Percentiles rank a stretch among this genome's conserved stretches.
phyloP scores from a whole-genome alignment of 352 stramenopile species.

The Globisporangium iwayamae region DNA sequence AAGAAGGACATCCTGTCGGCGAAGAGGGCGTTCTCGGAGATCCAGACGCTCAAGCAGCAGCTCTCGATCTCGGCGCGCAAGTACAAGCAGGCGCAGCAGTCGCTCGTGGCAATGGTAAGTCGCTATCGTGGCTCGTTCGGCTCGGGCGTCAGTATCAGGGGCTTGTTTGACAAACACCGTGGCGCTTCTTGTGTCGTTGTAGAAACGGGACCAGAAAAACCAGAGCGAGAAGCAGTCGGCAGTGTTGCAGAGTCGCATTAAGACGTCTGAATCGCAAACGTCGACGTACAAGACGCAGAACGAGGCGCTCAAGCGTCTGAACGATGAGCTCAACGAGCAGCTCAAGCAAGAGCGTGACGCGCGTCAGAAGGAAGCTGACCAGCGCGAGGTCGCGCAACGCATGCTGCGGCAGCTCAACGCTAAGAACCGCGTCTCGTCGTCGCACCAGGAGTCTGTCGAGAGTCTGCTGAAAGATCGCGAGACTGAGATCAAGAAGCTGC shows the following conservation, averaged over 20 bases:
- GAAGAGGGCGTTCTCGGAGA: constrained; percentile 93
- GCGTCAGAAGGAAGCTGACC: constrained; percentile 57
- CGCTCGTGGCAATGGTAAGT: constrained; percentile 88
- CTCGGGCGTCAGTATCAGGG: constrained; percentile 2
- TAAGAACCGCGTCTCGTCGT: constrained; percentile 62
- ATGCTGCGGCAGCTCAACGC: constrained; percentile 61
- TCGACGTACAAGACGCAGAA: constrained; percentile 57
- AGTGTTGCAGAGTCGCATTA: constrained; percentile 73
- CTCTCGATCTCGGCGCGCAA: constrained; percentile 85
- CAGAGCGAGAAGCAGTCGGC: constrained; percentile 88
- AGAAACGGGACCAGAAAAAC: constrained; percentile 92
- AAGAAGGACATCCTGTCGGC: constrained; percentile 85
- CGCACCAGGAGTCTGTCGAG: constrained; percentile 65
- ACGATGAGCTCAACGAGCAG: constrained; percentile 66
- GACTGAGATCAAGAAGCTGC: constrained; percentile 78
- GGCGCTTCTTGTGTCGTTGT: constrained; percentile 26
- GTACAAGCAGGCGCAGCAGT: constrained; percentile 87
- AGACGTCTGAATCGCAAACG: constrained; percentile 73
- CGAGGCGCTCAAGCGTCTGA: constrained; percentile 58
- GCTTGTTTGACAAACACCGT: constrained; percentile 17
- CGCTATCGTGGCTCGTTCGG: constrained; percentile 21
- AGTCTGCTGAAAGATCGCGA: constrained; percentile 71
- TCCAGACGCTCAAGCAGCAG: constrained; percentile 93
- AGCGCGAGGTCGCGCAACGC: constrained; percentile 64
- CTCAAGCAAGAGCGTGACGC: constrained; percentile 70